phyloP scores from a whole-genome alignment of 257 asterid genomes.

The Ilex aquifolium region DNA sequence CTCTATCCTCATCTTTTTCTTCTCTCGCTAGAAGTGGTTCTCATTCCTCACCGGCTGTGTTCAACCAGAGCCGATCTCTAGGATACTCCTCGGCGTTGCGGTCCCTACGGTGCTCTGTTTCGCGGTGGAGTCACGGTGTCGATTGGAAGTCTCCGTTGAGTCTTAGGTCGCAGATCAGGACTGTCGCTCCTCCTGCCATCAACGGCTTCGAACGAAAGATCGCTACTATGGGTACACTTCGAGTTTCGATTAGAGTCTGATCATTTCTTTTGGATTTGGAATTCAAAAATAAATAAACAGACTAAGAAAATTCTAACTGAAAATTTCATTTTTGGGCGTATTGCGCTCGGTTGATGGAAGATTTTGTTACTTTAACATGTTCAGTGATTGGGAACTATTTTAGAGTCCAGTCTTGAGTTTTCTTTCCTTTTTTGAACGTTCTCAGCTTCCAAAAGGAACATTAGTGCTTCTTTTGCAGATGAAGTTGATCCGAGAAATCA shows the following conservation, averaged over 20 bases:
- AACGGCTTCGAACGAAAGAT: conserved; percentile 59
- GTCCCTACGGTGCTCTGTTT: not conserved
- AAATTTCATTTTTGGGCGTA: no score
- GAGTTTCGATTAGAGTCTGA: conserved; percentile 4
- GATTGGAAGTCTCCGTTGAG: conserved; percentile 15
- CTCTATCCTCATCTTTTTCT: not conserved
- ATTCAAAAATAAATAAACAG: no score
- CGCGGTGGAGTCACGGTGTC: conserved; percentile 18
- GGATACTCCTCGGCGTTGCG: not conserved
- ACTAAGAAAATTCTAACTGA: no score
- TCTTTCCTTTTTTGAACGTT: no score
- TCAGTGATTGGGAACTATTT: no score
- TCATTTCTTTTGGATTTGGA: conserved; percentile 6
- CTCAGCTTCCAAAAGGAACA: no score
- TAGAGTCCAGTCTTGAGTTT: no score
- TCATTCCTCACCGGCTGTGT: not conserved
- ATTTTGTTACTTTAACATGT: no score
- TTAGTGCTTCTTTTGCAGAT: no score
- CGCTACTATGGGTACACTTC: conserved; percentile 60
- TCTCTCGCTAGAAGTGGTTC: not conserved
- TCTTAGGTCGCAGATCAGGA: conserved; percentile 58
- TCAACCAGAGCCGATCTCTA: not conserved
- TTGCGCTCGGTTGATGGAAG: not conserved
- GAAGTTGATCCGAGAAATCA: no score
- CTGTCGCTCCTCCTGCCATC: conserved; percentile 32